These are phyloP conservation scores for Takakia lepidozioides DNA, from an alignment of 225 moss, liverwort and hornwort species.

Conservation along the genomic window DNA sequence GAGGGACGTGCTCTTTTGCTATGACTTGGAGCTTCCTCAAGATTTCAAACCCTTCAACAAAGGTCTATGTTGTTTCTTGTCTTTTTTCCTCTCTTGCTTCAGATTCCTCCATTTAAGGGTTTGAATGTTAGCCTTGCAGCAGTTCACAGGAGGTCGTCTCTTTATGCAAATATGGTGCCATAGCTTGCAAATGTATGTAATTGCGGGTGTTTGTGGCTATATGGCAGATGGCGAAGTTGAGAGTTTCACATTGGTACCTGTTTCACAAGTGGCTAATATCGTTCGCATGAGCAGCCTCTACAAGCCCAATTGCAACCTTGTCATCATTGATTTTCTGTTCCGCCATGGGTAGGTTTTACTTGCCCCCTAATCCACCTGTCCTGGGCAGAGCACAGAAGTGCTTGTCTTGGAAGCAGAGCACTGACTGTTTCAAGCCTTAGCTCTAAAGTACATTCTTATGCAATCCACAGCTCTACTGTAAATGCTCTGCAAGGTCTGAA, in stretches of 20 bases:
- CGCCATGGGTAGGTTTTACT: slow-evolving; percentile 72
- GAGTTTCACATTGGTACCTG: slow-evolving; percentile 59
- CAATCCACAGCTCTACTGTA: neutral
- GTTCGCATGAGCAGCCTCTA: slow-evolving; percentile 56
- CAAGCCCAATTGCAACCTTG: slow-evolving; percentile 85
- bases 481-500: too few species aligned
- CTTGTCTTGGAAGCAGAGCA: neutral
- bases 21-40: slow-evolving; percentile 86
- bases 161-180: too few species aligned
- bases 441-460: neutral
- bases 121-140: too few species aligned
- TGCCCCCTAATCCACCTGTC: neutral
- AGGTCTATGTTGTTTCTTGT: too few species aligned
- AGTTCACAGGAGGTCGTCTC: too few species aligned
- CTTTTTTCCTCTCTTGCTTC: too few species aligned
- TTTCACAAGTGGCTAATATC: slow-evolving; percentile 49
- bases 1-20: slow-evolving; percentile 86
- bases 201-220: slow-evolving; percentile 7
- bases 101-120: too few species aligned
- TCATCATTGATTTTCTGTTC: slow-evolving; percentile 76
- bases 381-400: neutral
- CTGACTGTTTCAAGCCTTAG: neutral
- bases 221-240: slow-evolving; percentile 86
- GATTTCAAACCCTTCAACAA: slow-evolving; percentile 77
- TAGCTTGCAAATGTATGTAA: too few species aligned